Base-by-base conservation (phyloP, 148 eudicot genomes). In the Amaranthus cruentus region DNA sequence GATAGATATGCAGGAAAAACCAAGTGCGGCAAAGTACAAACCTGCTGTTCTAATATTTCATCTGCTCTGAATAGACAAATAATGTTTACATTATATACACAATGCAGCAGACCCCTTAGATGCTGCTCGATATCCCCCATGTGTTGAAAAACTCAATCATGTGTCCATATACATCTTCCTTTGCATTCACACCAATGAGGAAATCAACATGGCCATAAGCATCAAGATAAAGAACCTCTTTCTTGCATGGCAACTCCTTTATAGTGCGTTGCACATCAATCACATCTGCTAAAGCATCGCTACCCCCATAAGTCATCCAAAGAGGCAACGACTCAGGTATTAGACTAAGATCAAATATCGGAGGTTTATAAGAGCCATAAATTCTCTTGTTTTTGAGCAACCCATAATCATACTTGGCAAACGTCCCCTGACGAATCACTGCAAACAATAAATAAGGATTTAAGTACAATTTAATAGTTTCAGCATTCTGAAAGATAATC, bases 391-490 rank as follows among this genome's bases (percentile, higher is more conserved):
- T 96, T 77, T 92, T 90, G 66, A 82, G 77, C 46, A 73, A 46
- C 73, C 99, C 99, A 48, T 96, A 96, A 81, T 96, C 99, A 72
- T 87, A 96, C 85, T 77, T 87, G 21, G 97, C 90, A 82, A 96
- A 96, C 21, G 94, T 84, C 43, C 90, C 96, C 73, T 96, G 82
- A 28, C 99, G 94, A 69, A 96, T 96, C 99, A 96, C 97, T 96
- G 90, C 75, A 71, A 81, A 68, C 60, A 73, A 10, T 50, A 43
- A 56, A 12, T 7, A 4, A 43, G 4, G 43, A 68, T 10, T 4
- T 47, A 15, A 4, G 8, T 59, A 59, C 5, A 48, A n/a, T 47
- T 9, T 48, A 14, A 66, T 5, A 66, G 2, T 9, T 46, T 44
- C 28, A 47, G 38, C 38, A 28, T 0, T 28, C 38, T 28, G 38